Evolutionary conservation across 306 rosid species (phyloP).

Genomic region (Cucumis sativus): DNA sequence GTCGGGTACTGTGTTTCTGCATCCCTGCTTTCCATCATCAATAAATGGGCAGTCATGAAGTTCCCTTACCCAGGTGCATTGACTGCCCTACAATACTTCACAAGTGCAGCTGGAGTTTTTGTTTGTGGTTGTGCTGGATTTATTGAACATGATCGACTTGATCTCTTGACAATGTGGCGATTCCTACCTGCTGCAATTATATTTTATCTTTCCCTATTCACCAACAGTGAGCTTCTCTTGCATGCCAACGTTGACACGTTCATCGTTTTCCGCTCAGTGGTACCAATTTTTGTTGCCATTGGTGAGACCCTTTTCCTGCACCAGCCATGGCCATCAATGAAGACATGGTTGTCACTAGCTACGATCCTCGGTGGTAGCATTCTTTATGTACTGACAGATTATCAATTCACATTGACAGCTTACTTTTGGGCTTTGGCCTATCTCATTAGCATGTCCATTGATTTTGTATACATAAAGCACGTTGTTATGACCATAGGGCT

Average conservation of each 20-base stretch:
- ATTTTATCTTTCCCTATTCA: conserved; percentile 72
- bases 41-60: conserved; percentile 89
- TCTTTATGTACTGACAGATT: conserved; percentile 62
- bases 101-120: conserved; percentile 67
- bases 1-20: conserved; percentile 86
- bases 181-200: conserved; percentile 71
- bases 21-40: conserved; percentile 73
- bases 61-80: conserved; percentile 89
- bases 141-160: conserved; percentile 44
- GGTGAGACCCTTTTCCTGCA: conserved; percentile 71
- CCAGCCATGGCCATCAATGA: conserved; percentile 63
- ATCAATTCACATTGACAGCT: conserved; percentile 69
- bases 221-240: conserved; percentile 72
- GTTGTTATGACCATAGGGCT: conserved; percentile 71
- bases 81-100: conserved; percentile 75
- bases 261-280: conserved; percentile 65
- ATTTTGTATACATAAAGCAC: conserved; percentile 79
- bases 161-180: conserved; percentile 61
- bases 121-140: conserved; percentile 42
- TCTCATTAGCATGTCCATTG: conserved; percentile 68
- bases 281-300: conserved; percentile 71
- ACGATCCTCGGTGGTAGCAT: conserved; percentile 69
- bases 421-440: conserved; percentile 71
- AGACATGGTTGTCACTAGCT: conserved; percentile 57
- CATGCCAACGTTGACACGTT: conserved; percentile 90